Conservation (phyloP, 2,329 filamentous ascomycete species). For the Colletotrichum gigasporum region DNA sequence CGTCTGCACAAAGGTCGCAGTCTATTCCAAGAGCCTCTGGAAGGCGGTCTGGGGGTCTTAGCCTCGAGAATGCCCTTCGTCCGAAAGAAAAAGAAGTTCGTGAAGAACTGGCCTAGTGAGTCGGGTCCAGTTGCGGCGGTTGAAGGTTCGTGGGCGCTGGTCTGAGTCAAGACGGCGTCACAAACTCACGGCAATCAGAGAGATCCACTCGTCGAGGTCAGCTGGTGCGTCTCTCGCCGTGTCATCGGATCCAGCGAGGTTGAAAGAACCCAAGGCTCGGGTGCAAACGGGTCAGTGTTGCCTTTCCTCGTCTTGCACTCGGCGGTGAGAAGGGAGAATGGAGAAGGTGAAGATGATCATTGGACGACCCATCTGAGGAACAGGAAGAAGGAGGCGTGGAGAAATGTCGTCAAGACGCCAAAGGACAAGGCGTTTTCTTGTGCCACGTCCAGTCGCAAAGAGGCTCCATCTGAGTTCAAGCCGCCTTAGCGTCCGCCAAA, state of each 20-base stretch:
- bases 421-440: neutral
- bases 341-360: no score
- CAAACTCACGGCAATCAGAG: neutral
- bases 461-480: neutral
- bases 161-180: conserved; percentile 21
- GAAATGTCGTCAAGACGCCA: neutral
- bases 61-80: neutral
- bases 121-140: conserved; percentile 1
- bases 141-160: conserved; percentile 4
- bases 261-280: neutral
- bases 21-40: neutral
- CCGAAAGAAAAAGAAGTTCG: neutral
- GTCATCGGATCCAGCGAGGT: neutral
- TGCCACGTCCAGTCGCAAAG: neutral
- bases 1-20: neutral
- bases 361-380: neutral
- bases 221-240: conserved; percentile 7
- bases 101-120: neutral
- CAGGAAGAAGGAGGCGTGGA: neutral
- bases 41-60: neutral
- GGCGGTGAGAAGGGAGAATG: neutral
- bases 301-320: neutral
- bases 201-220: conserved; percentile 9
- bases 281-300: neutral
- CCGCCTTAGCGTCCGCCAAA: neutral